Percentiles rank a stretch among this genome's conserved stretches.
These are phyloP conservation scores for Pseudogymnoascus sp. DNA, from an alignment of 2,329 filamentous ascomycete genomes.

Conservation along the genomic window DNA sequence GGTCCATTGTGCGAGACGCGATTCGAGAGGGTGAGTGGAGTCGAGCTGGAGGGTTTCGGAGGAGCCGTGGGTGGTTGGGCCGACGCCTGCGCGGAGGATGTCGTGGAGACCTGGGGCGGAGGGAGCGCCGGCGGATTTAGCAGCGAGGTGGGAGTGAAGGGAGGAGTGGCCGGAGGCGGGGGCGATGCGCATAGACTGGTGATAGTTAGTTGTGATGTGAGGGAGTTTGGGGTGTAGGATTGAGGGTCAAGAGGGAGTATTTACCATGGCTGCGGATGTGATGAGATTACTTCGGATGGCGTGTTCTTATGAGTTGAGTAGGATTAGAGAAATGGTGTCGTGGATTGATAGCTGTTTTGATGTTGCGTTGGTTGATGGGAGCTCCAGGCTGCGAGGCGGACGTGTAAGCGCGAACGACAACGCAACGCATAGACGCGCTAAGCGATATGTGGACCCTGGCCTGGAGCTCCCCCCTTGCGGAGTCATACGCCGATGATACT, in stretches of 20 bases:
- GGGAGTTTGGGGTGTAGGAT: background rate
- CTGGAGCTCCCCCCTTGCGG: conserved; percentile 19
- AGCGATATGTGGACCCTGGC: conserved; percentile 9
- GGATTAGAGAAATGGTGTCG: conserved; percentile 7
- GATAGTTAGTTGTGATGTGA: conserved; percentile 12
- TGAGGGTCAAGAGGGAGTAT: conserved; percentile 15
- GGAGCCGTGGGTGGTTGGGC: conserved; percentile 42
- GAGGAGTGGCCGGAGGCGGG: conserved; percentile 60
- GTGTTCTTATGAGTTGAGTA: background rate
- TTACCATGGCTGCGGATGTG: conserved; percentile 40
- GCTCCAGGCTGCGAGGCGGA: conserved; percentile 15
- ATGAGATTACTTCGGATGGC: conserved; percentile 4
- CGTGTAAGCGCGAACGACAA: conserved; percentile 11
- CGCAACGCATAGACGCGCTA: conserved; percentile 10
- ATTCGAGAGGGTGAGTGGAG: conserved; percentile 81
- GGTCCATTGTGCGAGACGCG: conserved; percentile 83
- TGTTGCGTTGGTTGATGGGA: conserved; percentile 9
- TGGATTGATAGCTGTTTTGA: conserved; percentile 9
- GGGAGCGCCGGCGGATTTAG: conserved; percentile 61
- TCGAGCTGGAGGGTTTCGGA: conserved; percentile 37
- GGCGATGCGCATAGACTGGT: conserved; percentile 80
- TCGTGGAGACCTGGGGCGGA: conserved; percentile 92
- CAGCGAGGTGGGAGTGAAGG: conserved; percentile 51
- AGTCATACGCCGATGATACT: background rate
- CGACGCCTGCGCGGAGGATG: conserved; percentile 77